Base-by-base conservation (phyloP, 2,329 filamentous ascomycete genomes). In the Penicillium sp. region DNA sequence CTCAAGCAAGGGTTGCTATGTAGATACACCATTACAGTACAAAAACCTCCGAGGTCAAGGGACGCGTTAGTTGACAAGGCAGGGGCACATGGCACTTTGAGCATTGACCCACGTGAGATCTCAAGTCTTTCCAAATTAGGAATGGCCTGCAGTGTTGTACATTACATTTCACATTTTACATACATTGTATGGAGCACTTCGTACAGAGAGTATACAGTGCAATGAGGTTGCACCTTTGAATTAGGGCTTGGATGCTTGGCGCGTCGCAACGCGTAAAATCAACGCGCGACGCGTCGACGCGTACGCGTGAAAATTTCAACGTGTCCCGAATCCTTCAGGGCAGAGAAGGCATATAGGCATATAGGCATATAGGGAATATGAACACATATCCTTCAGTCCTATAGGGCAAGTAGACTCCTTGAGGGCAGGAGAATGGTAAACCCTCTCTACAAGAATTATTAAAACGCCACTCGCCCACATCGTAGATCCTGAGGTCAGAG, bases 391-490 rank as follows among this genome's bases (percentile, higher is more conserved):
- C n/a, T 34, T 44, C 55, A 47, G 14, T 43, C 44, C 45, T 52
- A 43, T 46, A 60, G 46, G 57, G 57, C 38, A 43, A 46, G 36
- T 39, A 43, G 39, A 38, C 48, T 61, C 48, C 52, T 53, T 32
- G 56, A 27, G 45, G 45, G 18, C 18, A 18, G 18, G 18, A 45
- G 50, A 41, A 38, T 41, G 47, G 44, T 32, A 40, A 54, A 38
- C 16, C 11, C 46, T 48, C 50, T 53, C 39, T 45, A 43, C 43
- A 18, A 43, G 36, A 27, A 42, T 45, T 59, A 57, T 59, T 62
- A 62, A 62, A 61, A 48, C 48, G 44, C 50, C 47, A 53, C 43
- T 22, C 13, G 31, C 41, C 54, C 51, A 34, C 32, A 5, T 27
- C 34, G 34, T 13, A 36, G 34, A 36, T 36, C 43, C 24, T 14